Conservation (phyloP, 768 basidiomycete genomes). For the Trametes meyenii region DNA sequence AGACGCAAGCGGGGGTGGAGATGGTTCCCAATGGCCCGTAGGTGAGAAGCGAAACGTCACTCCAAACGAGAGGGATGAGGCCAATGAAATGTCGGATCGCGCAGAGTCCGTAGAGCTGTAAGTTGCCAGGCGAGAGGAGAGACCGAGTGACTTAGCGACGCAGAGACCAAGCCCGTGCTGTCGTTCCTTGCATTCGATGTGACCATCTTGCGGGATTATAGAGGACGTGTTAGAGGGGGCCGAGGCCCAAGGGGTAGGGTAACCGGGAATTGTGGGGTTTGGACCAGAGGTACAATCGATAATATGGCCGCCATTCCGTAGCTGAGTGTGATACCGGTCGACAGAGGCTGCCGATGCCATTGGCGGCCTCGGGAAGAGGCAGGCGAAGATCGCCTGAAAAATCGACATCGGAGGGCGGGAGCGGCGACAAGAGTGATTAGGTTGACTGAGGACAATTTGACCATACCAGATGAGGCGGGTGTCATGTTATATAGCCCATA, state of each 20-base stretch:
- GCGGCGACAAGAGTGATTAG: background rate
- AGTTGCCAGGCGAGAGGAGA: no score
- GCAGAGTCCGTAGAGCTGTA: no score
- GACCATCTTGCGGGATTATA: no score
- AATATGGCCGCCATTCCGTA: background rate
- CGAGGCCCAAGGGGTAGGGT: background rate
- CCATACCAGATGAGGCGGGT: background rate
- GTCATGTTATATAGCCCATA: background rate
- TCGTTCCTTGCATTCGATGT: no score
- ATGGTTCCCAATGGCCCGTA: no score
- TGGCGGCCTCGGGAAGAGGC: background rate
- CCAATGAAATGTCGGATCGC: no score
- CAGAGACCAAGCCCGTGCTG: no score
- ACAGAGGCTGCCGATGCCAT: background rate
- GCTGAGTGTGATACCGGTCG: background rate
- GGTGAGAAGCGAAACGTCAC: no score
- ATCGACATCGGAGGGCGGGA: constrained; percentile 1
- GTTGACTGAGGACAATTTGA: background rate
- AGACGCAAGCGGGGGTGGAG: no score
- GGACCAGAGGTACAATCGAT: background rate
- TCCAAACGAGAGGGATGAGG: no score
- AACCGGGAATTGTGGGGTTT: background rate
- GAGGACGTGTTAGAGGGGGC: no score
- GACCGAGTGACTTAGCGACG: no score
- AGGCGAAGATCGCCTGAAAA: background rate